Percentiles rank a stretch among this genome's conserved stretches.
Evolutionary conservation across 2,329 filamentous ascomycete genomes (phyloP).

Genomic region (Calonectria leucothoes): DNA sequence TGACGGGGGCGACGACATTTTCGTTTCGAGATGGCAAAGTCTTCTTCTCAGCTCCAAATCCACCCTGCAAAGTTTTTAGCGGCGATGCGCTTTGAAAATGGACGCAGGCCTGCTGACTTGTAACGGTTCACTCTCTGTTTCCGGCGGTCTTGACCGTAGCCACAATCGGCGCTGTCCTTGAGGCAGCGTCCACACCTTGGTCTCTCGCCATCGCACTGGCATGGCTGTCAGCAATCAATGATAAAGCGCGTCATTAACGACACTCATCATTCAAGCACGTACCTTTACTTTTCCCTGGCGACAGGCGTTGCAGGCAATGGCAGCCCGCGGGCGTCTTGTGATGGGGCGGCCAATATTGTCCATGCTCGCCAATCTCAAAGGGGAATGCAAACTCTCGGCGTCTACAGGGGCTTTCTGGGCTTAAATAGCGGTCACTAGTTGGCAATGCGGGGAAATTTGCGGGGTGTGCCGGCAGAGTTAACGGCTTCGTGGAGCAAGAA

Average conservation of each 20-base stretch:
- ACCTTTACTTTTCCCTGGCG: slow-evolving; percentile 41
- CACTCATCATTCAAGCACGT: background rate
- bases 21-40: background rate
- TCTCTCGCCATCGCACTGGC: slow-evolving; percentile 2
- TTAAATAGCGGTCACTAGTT: background rate
- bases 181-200: slow-evolving; percentile 6
- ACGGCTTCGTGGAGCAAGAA: background rate
- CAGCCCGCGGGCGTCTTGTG: slow-evolving; percentile 35
- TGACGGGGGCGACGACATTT: background rate
- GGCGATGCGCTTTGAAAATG: no score
- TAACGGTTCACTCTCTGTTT: slow-evolving; percentile 1
- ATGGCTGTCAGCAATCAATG: background rate
- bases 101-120: background rate
- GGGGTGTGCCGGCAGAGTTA: background rate
- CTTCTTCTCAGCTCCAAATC: background rate
- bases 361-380: slow-evolving; percentile 12
- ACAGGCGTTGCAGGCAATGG: slow-evolving; percentile 37
- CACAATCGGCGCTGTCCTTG: background rate
- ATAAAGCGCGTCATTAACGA: background rate
- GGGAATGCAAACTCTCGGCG: background rate
- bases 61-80: background rate
- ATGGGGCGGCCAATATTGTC: slow-evolving; percentile 28
- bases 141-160: background rate
- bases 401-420: background rate
- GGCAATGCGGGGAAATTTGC: background rate